phyloP scores from a whole-genome alignment of 2,329 filamentous ascomycete species.

The Ascosphaera aggregata region DNA sequence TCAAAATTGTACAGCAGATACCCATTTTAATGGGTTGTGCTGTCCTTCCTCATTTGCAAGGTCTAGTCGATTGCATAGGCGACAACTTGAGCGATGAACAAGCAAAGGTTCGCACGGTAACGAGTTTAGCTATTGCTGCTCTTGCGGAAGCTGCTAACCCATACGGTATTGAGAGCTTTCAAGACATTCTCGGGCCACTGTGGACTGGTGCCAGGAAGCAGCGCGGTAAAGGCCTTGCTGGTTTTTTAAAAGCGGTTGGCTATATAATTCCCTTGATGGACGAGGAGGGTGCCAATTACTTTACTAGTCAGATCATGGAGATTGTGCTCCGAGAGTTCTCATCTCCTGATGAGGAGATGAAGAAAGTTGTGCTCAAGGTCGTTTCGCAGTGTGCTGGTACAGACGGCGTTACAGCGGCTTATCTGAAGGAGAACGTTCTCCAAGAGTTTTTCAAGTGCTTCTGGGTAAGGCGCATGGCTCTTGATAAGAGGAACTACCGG shows the following conservation, averaged over 20 bases:
- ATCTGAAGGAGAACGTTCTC: slow-evolving; percentile 85
- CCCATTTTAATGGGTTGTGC: slow-evolving; percentile 98
- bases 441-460: slow-evolving; percentile 98
- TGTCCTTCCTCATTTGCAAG: slow-evolving; percentile 83
- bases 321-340: slow-evolving; percentile 89
- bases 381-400: slow-evolving; percentile 89
- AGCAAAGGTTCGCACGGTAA: slow-evolving; percentile 91
- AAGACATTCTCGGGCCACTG: slow-evolving; percentile 87
- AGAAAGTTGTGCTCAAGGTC: slow-evolving; percentile 96
- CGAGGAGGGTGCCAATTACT: slow-evolving; percentile 98
- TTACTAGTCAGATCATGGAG: slow-evolving; percentile 97
- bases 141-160: slow-evolving; percentile 91
- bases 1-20: slow-evolving; percentile 98
- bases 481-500: slow-evolving; percentile 93
- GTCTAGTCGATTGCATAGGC: slow-evolving; percentile 85
- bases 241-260: slow-evolving; percentile 90
- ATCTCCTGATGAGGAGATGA: slow-evolving; percentile 98
- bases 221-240: slow-evolving; percentile 82
- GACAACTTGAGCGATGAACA: slow-evolving; percentile 95
- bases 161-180: slow-evolving; percentile 97
- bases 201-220: slow-evolving; percentile 96
- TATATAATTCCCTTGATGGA: slow-evolving; percentile 99
- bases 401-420: slow-evolving; percentile 81
- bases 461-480: slow-evolving; percentile 90
- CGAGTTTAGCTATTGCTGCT: slow-evolving; percentile 80